A percentile compares a stretch with the other conserved stretches of the same genome.
Conservation (phyloP, 1,139 yeast species). For the Groenewaldozyma sp. region DNA sequence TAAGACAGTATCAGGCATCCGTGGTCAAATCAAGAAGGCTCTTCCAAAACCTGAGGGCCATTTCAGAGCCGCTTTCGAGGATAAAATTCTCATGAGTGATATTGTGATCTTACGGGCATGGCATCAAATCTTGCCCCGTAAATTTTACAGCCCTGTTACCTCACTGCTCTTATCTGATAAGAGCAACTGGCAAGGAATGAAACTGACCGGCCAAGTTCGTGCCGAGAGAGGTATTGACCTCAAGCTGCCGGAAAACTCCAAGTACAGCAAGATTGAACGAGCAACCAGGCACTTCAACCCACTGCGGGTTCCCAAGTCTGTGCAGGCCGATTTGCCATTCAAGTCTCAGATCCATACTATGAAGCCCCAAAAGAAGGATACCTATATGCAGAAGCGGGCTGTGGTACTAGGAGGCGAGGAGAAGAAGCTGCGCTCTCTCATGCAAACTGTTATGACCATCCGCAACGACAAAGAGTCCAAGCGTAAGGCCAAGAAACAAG, state of each 20-base stretch:
- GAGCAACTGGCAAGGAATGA: constrained; percentile 91
- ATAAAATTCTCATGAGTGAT: constrained; percentile 83
- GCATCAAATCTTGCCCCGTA: constrained; percentile 89
- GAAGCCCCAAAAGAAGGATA: constrained; percentile 79
- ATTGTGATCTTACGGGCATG: constrained; percentile 86
- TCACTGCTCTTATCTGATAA: constrained; percentile 70
- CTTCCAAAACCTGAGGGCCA: constrained; percentile 93
- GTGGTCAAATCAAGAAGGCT: constrained; percentile 97
- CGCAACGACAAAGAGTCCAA: constrained; percentile 80
- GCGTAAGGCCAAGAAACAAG: constrained; percentile 65
- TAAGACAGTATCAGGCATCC: constrained; percentile 90
- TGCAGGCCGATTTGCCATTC: constrained; percentile 76
- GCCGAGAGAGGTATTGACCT: constrained; percentile 62
- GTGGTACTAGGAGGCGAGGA: constrained; percentile 89
- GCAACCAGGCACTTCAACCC: constrained; percentile 81
- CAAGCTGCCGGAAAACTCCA: constrained; percentile 50
- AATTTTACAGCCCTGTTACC: constrained; percentile 93
- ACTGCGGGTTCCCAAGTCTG: constrained; percentile 69
- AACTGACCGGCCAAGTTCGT: constrained; percentile 87
- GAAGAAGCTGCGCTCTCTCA: constrained; percentile 81
- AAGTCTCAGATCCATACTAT: constrained; percentile 67
- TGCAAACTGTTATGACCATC: constrained; percentile 79
- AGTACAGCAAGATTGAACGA: constrained; percentile 76
- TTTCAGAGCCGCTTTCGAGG: constrained; percentile 97
- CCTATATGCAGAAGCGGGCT: constrained; percentile 87